Conservation (phyloP, 2,329 filamentous ascomycete species). For the Aspergillus eucalypticola region DNA sequence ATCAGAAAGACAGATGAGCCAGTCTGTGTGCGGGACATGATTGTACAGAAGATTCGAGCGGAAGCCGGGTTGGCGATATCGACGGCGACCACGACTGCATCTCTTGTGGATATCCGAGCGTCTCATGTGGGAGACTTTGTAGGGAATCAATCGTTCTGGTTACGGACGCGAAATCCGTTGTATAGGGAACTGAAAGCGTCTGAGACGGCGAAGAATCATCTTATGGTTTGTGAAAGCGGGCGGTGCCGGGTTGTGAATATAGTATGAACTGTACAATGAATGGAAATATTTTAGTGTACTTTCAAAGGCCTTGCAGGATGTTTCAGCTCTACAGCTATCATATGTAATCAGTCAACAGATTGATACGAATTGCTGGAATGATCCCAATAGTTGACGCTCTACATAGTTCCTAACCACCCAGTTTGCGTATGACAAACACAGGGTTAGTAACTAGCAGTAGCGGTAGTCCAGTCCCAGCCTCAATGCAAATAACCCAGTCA, state of each 20-base stretch:
- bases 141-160: conserved; percentile 40
- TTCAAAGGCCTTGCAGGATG: not conserved
- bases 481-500: too few species aligned
- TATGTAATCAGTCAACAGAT: too few species aligned
- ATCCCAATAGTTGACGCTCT: too few species aligned
- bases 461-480: too few species aligned
- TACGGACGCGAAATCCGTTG: conserved; percentile 39
- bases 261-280: conserved; percentile 16
- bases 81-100: conserved; percentile 35
- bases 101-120: conserved; percentile 40
- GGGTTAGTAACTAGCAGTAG: too few species aligned
- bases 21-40: conserved; percentile 28
- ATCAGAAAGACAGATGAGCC: conserved; percentile 25
- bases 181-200: conserved; percentile 39
- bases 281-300: not conserved
- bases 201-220: conserved; percentile 38
- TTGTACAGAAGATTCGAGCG: conserved; percentile 35
- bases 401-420: too few species aligned
- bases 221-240: conserved; percentile 42
- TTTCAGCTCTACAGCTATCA: too few species aligned
- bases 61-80: conserved; percentile 36
- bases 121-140: conserved; percentile 37
- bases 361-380: too few species aligned
- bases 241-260: conserved; percentile 39
- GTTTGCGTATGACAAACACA: too few species aligned